Evolutionary conservation across 1,139 yeast genomes (phyloP).

Genomic region (Taphrina wiesneri): DNA sequence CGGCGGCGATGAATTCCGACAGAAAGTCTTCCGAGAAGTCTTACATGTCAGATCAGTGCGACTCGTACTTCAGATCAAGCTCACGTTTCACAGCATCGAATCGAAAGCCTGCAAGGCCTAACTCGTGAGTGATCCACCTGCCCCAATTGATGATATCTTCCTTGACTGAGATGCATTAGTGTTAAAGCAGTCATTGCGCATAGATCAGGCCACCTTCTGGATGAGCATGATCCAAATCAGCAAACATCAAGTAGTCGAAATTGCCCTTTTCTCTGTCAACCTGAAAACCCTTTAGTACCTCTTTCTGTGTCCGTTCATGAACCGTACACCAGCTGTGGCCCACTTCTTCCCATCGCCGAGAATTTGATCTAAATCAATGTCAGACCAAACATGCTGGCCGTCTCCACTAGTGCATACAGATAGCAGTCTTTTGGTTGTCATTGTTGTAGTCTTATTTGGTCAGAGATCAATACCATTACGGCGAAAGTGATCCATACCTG

Average conservation of each 20-base stretch:
- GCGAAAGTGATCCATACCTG: slow-evolving; percentile 18
- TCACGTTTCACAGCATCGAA: slow-evolving; percentile 31
- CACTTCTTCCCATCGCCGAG: slow-evolving; percentile 39
- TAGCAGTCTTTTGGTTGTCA: slow-evolving; percentile 38
- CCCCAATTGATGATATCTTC: slow-evolving; percentile 39
- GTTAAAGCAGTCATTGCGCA: neutral
- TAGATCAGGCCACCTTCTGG: slow-evolving; percentile 34
- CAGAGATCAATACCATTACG: neutral
- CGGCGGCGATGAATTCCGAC: slow-evolving; percentile 35
- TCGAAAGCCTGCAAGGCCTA: slow-evolving; percentile 29
- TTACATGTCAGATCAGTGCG: neutral
- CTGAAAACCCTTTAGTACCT: neutral
- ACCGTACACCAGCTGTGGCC: slow-evolving; percentile 32
- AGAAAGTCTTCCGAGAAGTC: slow-evolving; percentile 39
- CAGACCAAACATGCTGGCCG: neutral
- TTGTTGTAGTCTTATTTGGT: slow-evolving; percentile 36
- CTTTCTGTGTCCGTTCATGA: neutral
- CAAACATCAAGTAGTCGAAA: slow-evolving; percentile 40
- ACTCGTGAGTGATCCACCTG: slow-evolving; percentile 37
- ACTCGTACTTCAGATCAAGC: neutral
- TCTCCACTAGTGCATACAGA: too few relatives aligned
- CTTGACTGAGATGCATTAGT: slow-evolving; percentile 15
- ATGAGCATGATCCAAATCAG: slow-evolving; percentile 40
- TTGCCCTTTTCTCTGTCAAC: slow-evolving; percentile 40
- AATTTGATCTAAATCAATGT: slow-evolving; percentile 31